A percentile compares a stretch with the other conserved stretches of the same genome.
These are phyloP conservation scores for Tetradesmus lagerheimii DNA, from an alignment of 139 green algal species.

Conservation along the genomic window DNA sequence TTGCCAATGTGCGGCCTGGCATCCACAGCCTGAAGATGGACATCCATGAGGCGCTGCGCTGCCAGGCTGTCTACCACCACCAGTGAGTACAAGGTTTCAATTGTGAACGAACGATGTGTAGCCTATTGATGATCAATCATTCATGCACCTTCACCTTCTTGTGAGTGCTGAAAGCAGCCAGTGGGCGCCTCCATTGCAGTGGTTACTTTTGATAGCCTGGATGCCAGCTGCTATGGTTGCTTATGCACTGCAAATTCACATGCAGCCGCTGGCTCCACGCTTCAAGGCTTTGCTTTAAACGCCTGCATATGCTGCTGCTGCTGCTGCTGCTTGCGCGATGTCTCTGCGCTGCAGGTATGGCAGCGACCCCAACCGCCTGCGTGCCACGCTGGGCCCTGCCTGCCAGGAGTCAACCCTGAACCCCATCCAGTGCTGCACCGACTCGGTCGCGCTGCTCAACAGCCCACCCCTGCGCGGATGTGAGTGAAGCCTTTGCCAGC, in stretches of 20 bases:
- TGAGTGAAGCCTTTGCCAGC: too few species aligned
- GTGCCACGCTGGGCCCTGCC: slow-evolving; percentile 7
- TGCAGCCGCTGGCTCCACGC: too few species aligned
- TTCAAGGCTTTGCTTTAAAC: too few species aligned
- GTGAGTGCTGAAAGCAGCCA: too few species aligned
- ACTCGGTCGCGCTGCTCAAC: background rate
- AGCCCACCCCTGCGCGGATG: background rate
- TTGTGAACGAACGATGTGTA: too few species aligned
- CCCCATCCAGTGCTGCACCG: background rate
- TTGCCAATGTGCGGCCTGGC: background rate
- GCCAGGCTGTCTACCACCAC: background rate
- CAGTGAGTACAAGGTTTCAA: background rate
- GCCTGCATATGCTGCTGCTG: background rate
- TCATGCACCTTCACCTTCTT: too few species aligned
- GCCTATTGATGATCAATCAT: too few species aligned
- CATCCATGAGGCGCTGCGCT: background rate
- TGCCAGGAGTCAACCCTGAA: background rate
- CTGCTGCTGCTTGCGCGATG: background rate
- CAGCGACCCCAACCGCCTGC: background rate
- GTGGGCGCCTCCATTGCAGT: too few species aligned
- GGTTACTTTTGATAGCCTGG: too few species aligned
- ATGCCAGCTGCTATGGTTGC: too few species aligned
- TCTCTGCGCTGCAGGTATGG: background rate
- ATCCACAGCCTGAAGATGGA: background rate
- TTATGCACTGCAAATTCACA: too few species aligned